A percentile compares a stretch with the other conserved stretches of the same genome.
phyloP scores from a whole-genome alignment of 2,329 filamentous ascomycete genomes.

The Parafenestella ontariensis region DNA sequence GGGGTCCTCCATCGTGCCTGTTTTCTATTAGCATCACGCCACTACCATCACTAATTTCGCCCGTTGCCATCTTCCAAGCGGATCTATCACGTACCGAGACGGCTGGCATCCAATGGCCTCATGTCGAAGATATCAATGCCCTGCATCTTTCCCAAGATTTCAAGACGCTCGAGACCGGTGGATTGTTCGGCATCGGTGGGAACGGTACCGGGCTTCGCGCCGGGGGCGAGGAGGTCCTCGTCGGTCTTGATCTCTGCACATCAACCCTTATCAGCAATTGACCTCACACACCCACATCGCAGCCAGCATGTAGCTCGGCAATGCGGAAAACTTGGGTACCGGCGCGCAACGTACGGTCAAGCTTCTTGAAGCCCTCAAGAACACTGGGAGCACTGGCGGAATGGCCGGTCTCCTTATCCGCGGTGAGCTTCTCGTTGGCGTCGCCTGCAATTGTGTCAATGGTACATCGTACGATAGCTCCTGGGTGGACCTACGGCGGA shows the following conservation, averaged over 20 bases:
- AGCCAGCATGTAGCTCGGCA: slow-evolving; percentile 15
- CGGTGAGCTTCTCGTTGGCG: slow-evolving; percentile 44
- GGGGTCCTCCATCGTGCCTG: slow-evolving; percentile 84
- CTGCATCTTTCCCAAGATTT: slow-evolving; percentile 99
- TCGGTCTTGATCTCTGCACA: slow-evolving; percentile 78
- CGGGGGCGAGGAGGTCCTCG: slow-evolving; percentile 84
- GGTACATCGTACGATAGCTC: slow-evolving; percentile 41
- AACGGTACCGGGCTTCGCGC: slow-evolving; percentile 81
- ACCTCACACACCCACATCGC: slow-evolving; percentile 2
- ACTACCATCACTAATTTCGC: not conserved
- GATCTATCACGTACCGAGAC: slow-evolving; percentile 69
- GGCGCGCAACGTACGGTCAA: slow-evolving; percentile 51
- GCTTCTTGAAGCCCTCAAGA: slow-evolving; percentile 51
- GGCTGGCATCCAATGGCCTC: slow-evolving; percentile 90
- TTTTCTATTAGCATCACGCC: slow-evolving; percentile 24
- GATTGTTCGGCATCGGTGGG: slow-evolving; percentile 95
- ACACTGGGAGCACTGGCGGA: slow-evolving; percentile 35
- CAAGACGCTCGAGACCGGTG: slow-evolving; percentile 96
- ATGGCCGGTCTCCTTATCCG: slow-evolving; percentile 45
- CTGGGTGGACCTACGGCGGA: slow-evolving; percentile 53
- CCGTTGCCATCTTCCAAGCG: not conserved
- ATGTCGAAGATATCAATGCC: slow-evolving; percentile 98
- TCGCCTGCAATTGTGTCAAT: slow-evolving; percentile 44
- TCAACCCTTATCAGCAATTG: slow-evolving; percentile 37
- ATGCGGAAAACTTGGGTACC: slow-evolving; percentile 12